Evolutionary conservation across 2,329 filamentous ascomycete genomes (phyloP).

Genomic region (Botrytis medusae): DNA sequence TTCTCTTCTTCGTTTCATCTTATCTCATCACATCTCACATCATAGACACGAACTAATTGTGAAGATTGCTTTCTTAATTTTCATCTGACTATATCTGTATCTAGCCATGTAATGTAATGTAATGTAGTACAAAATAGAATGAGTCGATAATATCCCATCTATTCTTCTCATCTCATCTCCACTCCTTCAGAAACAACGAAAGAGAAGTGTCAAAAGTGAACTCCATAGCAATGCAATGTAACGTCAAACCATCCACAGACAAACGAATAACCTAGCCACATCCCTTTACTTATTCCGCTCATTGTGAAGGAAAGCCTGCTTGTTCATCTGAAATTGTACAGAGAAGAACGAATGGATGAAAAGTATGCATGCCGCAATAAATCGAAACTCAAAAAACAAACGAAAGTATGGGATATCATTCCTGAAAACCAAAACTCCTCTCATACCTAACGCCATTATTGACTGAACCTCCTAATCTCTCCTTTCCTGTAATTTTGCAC

Average conservation of each 20-base stretch:
- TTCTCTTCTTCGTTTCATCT: not conserved
- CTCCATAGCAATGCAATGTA: conserved; percentile 9
- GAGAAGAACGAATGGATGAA: not conserved
- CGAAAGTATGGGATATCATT: conserved; percentile 23
- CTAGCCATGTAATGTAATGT: not conserved
- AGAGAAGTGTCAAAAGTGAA: not conserved
- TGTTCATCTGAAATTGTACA: conserved; percentile 2
- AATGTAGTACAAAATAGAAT: not conserved
- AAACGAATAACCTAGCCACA: not conserved
- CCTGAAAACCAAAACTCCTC: conserved; percentile 11
- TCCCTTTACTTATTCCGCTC: not conserved
- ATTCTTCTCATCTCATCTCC: not conserved
- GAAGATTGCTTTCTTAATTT: not conserved
- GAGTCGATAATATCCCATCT: not conserved
- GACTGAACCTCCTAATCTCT: not conserved
- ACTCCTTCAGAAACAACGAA: not conserved
- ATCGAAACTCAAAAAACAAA: not conserved
- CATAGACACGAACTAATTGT: not conserved
- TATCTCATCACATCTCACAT: not conserved
- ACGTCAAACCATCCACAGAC: not conserved
- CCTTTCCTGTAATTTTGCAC: conserved; percentile 14
- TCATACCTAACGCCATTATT: conserved; percentile 7
- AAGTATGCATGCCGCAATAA: not conserved
- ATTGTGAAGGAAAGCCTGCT: not conserved
- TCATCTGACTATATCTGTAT: not conserved